Base-by-base conservation (phyloP, 148 eudicot genomes). In the Cornus kousa region DNA sequence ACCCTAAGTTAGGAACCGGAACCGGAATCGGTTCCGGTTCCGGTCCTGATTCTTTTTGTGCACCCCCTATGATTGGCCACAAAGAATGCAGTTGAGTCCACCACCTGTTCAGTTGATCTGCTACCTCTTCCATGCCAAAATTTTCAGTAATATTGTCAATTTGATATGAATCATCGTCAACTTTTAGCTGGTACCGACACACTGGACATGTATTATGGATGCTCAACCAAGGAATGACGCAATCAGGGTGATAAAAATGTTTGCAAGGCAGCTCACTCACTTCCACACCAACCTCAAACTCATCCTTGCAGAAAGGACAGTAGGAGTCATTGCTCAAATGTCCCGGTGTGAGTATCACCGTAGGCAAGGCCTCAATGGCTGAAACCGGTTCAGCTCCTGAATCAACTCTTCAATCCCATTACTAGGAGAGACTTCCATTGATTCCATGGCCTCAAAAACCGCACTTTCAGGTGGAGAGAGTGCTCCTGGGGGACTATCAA, bases 281-380 rank as follows among this genome's bases (percentile, higher is more conserved):
- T 66, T 86, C 81, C 48, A 70, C 85, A 8, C 88, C 89, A 10
- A 88, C 74, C 72, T 76, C 81, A 35, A 91, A 93, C 70, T 91
- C 93, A 48, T 93, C 97, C 60, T 91, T 91, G 31, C 97, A 93
- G 57, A 93, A 81, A 9, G 97, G 93, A 68, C 97, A 93, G 9
- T 24, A 37, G 8, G 90, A 67, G 32, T 86, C 86, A 9, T 46
- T 71, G 1, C 6, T 71, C 78, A 85, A 71, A 68, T 83, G 82
- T 20, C 74, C 68, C 6, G 32, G 68, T 12, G 80, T 81, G 19
- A 87, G 74, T 8, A 24, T 71, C 50, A 81, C 32, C 11, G 22
- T 65, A 1, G 80, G 82, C 73, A 87, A 60, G 13, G 74, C 62
- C 67, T 81, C 74, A 59, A 85, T 81, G 22, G 76, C 82, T 10